A percentile compares a stretch with the other conserved stretches of the same genome.
These are phyloP conservation scores for Heliamphora exappendiculata DNA, from an alignment of 148 eudicot species.

Conservation along the genomic window DNA sequence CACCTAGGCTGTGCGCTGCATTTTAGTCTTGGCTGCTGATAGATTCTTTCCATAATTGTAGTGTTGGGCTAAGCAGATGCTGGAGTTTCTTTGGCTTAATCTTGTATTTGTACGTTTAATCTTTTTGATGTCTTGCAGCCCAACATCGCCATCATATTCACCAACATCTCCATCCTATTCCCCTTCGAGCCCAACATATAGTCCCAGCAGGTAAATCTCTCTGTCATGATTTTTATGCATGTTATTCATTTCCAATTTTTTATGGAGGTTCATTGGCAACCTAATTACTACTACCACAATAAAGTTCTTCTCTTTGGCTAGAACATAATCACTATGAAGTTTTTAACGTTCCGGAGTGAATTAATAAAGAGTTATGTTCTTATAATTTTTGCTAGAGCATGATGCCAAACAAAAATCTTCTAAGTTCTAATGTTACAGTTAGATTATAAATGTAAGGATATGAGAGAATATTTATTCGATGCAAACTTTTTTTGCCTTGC, in stretches of 20 bases:
- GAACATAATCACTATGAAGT: neutral
- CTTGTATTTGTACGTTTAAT: neutral
- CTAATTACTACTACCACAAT: neutral
- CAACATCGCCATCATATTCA: conserved; percentile 54
- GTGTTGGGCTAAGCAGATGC: neutral
- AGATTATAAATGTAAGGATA: no score
- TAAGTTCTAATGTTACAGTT: no score
- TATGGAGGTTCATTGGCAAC: neutral
- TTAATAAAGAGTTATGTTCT: neutral
- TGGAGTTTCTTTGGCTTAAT: neutral
- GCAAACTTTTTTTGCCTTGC: no score
- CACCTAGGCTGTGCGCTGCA: neutral
- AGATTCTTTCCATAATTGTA: neutral
- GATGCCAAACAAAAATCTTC: no score
- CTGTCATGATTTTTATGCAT: neutral
- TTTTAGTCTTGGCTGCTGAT: neutral
- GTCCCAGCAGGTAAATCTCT: conserved; percentile 49
- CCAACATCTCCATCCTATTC: conserved; percentile 61
- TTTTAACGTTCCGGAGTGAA: neutral
- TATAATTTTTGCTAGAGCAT: neutral
- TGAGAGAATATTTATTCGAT: no score
- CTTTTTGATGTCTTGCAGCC: conserved; percentile 28
- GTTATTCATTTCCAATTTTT: neutral
- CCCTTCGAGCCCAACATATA: conserved; percentile 53
- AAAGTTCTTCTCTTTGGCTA: neutral